phyloP scores from a whole-genome alignment of 805 yeast species.

The Schwanniomyces pseudopolymorphus region DNA sequence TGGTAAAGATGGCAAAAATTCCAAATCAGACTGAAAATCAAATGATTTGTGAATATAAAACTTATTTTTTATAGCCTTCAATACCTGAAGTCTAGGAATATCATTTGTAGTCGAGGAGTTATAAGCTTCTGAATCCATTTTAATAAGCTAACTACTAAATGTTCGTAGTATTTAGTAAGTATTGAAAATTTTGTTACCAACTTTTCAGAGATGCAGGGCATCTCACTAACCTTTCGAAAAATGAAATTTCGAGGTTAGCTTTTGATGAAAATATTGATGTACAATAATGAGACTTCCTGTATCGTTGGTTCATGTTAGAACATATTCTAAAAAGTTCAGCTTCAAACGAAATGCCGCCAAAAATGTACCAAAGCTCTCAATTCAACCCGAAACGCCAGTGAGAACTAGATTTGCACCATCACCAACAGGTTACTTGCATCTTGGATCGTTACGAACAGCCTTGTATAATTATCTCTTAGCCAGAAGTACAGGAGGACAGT shows the following conservation, averaged over 20 bases:
- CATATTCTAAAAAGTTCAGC: conserved; percentile 6
- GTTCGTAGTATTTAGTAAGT: not conserved
- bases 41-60: conserved; percentile 66
- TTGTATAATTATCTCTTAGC: conserved; percentile 86
- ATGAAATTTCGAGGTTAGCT: not conserved
- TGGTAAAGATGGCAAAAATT: conserved; percentile 44
- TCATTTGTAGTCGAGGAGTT: not conserved
- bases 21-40: conserved; percentile 69
- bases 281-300: not conserved
- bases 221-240: not conserved
- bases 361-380: conserved; percentile 6
- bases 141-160: not conserved
- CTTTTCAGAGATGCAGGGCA: conserved; percentile 2
- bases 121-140: not conserved
- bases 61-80: conserved; percentile 41
- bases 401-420: conserved; percentile 96
- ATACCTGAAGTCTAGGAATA: conserved; percentile 9
- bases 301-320: conserved; percentile 1
- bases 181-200: not conserved
- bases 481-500: conserved; percentile 73
- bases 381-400: conserved; percentile 55
- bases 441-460: conserved; percentile 93
- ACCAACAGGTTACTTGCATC: conserved; percentile 93
- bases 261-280: not conserved
- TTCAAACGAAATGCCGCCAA: conserved; percentile 3